Conservation (phyloP, 2,329 filamentous ascomycete species). For the Monosporascus sp. region DNA sequence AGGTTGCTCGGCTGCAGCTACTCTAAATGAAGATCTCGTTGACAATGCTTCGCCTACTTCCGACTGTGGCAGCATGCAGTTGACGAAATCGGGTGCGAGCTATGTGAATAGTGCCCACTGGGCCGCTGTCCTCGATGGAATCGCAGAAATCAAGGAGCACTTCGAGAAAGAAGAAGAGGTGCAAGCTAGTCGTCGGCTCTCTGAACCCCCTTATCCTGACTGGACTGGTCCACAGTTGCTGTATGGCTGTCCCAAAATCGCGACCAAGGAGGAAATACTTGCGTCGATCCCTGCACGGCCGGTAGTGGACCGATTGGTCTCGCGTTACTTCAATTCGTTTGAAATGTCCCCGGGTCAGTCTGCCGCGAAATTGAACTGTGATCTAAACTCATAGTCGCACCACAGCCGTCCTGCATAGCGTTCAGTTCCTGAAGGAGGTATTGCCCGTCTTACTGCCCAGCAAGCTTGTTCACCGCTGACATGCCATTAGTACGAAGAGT, state of each 20-base stretch:
- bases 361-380: slow-evolving; percentile 1
- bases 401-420: slow-evolving; percentile 20
- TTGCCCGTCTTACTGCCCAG: not conserved
- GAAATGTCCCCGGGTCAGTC: slow-evolving; percentile 19
- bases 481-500: slow-evolving; percentile 32
- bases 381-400: not conserved
- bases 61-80: not conserved
- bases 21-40: too few species aligned
- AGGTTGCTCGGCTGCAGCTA: too few species aligned
- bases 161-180: slow-evolving; percentile 2
- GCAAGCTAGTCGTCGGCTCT: slow-evolving; percentile 21
- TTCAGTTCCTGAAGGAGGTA: slow-evolving; percentile 23
- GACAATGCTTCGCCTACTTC: not conserved
- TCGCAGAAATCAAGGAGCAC: slow-evolving; percentile 12
- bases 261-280: slow-evolving; percentile 26
- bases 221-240: slow-evolving; percentile 13
- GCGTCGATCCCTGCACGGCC: slow-evolving; percentile 26
- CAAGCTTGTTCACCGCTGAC: slow-evolving; percentile 1
- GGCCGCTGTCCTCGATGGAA: slow-evolving; percentile 13
- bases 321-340: slow-evolving; percentile 31
- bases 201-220: too few species aligned
- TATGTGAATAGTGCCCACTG: slow-evolving; percentile 7
- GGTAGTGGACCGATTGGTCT: slow-evolving; percentile 28
- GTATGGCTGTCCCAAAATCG: slow-evolving; percentile 5
- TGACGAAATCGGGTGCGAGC: not conserved